Conservation (phyloP, 805 yeast genomes). For the Lachancea quebecensis region DNA sequence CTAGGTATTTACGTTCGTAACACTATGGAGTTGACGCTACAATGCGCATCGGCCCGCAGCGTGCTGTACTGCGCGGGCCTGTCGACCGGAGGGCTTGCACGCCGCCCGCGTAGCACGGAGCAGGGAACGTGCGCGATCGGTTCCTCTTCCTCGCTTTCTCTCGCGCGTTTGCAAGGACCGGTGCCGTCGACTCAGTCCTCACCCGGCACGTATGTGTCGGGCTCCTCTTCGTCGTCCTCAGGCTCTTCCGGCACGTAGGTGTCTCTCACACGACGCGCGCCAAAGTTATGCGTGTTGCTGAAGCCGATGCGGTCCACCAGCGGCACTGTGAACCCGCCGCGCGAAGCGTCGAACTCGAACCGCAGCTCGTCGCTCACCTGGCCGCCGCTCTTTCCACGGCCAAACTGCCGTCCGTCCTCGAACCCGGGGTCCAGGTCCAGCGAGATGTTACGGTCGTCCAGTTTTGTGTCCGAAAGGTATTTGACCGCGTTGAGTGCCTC, state of each 20-base stretch:
- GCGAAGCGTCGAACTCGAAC: constrained; percentile 42
- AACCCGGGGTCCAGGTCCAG: constrained; percentile 96
- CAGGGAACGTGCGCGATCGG: too few relatives aligned
- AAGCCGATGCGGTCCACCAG: constrained; percentile 28
- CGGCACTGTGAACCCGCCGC: constrained; percentile 42
- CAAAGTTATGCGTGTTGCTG: constrained; percentile 23
- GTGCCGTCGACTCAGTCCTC: background rate
- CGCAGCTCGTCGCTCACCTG: constrained; percentile 70
- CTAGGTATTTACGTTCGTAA: too few relatives aligned
- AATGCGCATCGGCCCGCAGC: too few relatives aligned
- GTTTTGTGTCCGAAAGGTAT: constrained; percentile 70
- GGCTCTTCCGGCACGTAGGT: constrained; percentile 15
- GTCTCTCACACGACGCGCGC: constrained; percentile 28
- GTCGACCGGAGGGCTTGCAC: too few relatives aligned
- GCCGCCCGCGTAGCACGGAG: too few relatives aligned
- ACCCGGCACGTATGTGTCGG: constrained; percentile 11
- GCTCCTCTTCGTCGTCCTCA: constrained; percentile 10
- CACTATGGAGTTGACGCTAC: too few relatives aligned
- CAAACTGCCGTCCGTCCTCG: constrained; percentile 91
- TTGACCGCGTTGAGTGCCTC: constrained; percentile 80
- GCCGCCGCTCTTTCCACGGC: constrained; percentile 89
- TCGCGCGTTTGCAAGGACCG: background rate
- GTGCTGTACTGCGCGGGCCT: too few relatives aligned
- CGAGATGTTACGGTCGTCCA: constrained; percentile 74
- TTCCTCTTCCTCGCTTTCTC: too few relatives aligned